Evolutionary conservation across 2,329 filamentous ascomycete species (phyloP).

Genomic region (Aspergillus spinulosporus): DNA sequence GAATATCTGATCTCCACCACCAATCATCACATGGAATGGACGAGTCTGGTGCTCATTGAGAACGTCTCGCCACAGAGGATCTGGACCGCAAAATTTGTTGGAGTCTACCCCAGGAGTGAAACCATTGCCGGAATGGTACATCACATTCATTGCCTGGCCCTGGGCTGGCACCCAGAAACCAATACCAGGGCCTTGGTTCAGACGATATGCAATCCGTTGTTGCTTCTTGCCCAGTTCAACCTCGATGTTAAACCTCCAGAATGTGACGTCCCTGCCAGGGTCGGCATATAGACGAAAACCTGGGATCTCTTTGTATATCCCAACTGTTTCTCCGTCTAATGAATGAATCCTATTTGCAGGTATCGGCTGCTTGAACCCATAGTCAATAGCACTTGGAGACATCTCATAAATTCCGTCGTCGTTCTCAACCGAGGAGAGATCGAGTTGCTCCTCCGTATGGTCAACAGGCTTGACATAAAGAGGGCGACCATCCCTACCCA

Average conservation of each 20-base stretch:
- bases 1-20: conserved; percentile 95
- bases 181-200: conserved; percentile 84
- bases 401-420: conserved; percentile 81
- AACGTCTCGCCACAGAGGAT: conserved; percentile 95
- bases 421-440: conserved; percentile 78
- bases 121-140: conserved; percentile 98
- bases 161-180: conserved; percentile 92
- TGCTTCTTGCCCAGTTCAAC: conserved; percentile 78
- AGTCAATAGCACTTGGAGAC: conserved; percentile 49
- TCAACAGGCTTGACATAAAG: conserved; percentile 90
- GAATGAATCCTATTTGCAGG: conserved; percentile 49
- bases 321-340: conserved; percentile 74
- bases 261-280: conserved; percentile 81
- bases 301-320: conserved; percentile 78
- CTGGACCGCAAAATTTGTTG: conserved; percentile 81
- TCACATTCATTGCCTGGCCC: conserved; percentile 91
- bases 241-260: conserved; percentile 96
- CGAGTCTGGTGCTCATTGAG: conserved; percentile 86
- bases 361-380: conserved; percentile 44
- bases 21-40: conserved; percentile 98
- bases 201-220: conserved; percentile 88
- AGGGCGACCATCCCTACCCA: conserved; percentile 80
- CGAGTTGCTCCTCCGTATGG: conserved; percentile 72
- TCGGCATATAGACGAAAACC: conserved; percentile 82
- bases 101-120: conserved; percentile 80